Evolutionary conservation across 1,284 basidiomycete species (phyloP).

Genomic region (Porodaedalea pini): DNA sequence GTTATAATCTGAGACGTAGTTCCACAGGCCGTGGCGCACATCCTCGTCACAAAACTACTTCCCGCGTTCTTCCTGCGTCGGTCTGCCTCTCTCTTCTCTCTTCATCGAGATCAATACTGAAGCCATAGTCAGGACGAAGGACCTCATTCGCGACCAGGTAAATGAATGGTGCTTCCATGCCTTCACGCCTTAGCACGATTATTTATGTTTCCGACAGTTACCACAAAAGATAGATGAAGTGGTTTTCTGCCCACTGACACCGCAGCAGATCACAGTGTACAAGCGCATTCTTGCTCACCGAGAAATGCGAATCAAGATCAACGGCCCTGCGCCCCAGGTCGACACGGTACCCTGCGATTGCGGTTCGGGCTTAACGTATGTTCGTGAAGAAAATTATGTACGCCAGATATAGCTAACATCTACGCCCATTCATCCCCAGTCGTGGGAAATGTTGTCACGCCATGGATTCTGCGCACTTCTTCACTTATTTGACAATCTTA

Average conservation of each 20-base stretch:
- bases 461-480: constrained; percentile 56
- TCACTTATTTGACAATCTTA: constrained; percentile 73
- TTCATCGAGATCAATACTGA: not conserved
- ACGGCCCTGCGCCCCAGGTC: constrained; percentile 28
- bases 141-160: constrained; percentile 72
- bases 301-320: constrained; percentile 42
- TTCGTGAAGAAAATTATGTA: constrained; percentile 9
- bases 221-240: constrained; percentile 81
- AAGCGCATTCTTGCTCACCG: constrained; percentile 64
- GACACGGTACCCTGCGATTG: constrained; percentile 74
- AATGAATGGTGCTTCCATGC: not conserved
- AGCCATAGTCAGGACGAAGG: constrained; percentile 61
- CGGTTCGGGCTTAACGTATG: constrained; percentile 52
- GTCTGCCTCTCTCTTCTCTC: constrained; percentile 34
- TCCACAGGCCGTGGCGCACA: constrained; percentile 47
- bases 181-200: not conserved
- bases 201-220: constrained; percentile 42
- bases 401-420: constrained; percentile 1
- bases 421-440: constrained; percentile 35
- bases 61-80: constrained; percentile 76
- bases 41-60: constrained; percentile 63
- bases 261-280: constrained; percentile 66
- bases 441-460: constrained; percentile 64
- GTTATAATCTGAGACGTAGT: not conserved
- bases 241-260: constrained; percentile 83